Evolutionary conservation across 148 eudicot species (phyloP).

Genomic region (Diospyros kaki): DNA sequence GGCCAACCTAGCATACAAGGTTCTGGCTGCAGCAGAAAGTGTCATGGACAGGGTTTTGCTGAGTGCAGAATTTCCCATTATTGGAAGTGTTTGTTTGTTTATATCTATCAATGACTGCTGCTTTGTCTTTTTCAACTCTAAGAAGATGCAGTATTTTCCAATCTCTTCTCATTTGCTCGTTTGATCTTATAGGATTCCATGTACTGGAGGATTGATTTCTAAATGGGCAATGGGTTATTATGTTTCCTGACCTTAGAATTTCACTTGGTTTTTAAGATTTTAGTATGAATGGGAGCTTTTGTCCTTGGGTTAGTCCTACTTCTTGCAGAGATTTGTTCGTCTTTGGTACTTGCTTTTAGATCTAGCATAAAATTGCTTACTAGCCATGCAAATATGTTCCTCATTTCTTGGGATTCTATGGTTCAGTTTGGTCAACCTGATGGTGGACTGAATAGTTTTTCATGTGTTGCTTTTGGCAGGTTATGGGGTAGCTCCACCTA

Average conservation of each 20-base stretch:
- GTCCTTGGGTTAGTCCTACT: background rate
- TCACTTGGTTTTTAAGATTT: background rate
- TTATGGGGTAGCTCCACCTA: conserved; percentile 37
- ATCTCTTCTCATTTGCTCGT: background rate
- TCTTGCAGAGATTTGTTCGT: too few relatives aligned
- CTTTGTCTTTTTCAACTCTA: too few relatives aligned
- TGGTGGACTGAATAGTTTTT: background rate
- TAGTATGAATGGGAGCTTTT: background rate
- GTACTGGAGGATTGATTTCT: background rate
- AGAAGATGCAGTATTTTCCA: background rate
- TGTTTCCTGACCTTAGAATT: background rate
- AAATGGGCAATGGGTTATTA: background rate
- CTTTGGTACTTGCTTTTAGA: too few relatives aligned
- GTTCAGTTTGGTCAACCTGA: background rate
- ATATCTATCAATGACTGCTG: too few relatives aligned
- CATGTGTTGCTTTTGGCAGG: conserved; percentile 23
- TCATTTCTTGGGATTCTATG: background rate
- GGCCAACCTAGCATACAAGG: too few relatives aligned
- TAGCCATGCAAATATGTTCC: background rate
- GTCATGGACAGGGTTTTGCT: too few relatives aligned
- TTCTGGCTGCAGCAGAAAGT: too few relatives aligned
- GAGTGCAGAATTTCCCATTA: too few relatives aligned
- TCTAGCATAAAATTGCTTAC: too few relatives aligned
- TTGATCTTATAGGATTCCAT: background rate
- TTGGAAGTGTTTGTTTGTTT: too few relatives aligned